phyloP scores from a whole-genome alignment of 495 filamentous ascomycete species.

The Elaphomyces granulatus region DNA sequence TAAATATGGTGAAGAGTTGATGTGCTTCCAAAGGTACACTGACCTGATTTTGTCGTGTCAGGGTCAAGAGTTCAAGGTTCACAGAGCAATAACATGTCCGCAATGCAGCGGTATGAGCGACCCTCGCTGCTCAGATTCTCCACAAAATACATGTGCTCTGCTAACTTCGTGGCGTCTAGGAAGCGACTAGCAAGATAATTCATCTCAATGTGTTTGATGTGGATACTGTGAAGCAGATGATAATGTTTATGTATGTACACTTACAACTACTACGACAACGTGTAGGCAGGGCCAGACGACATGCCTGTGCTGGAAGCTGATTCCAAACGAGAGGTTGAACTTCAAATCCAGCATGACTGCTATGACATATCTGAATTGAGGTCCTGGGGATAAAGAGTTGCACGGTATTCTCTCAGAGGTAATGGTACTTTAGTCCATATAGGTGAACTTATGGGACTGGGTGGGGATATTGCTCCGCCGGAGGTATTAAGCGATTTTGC shows the following conservation, averaged over 20 bases:
- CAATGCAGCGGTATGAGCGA: conserved; percentile 1
- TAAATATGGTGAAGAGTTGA: no score
- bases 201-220: background rate
- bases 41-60: conserved; percentile 3
- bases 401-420: background rate
- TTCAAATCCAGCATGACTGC: background rate
- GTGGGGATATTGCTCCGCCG: background rate
- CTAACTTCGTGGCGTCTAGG: background rate
- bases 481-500: background rate
- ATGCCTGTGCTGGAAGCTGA: background rate
- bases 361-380: background rate
- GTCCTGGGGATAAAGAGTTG: background rate
- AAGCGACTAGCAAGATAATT: background rate
- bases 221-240: conserved; percentile 1
- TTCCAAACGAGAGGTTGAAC: background rate
- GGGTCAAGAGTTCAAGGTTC: background rate
- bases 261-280: background rate
- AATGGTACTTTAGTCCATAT: background rate
- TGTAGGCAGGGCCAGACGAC: background rate
- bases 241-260: conserved; percentile 1
- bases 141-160: background rate
- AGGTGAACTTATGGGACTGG: background rate
- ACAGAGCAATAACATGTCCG: background rate
- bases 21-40: background rate
- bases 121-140: background rate